Conservation (phyloP, 192 early-diverging fungal species). For the Polychytrium aggregatum region DNA sequence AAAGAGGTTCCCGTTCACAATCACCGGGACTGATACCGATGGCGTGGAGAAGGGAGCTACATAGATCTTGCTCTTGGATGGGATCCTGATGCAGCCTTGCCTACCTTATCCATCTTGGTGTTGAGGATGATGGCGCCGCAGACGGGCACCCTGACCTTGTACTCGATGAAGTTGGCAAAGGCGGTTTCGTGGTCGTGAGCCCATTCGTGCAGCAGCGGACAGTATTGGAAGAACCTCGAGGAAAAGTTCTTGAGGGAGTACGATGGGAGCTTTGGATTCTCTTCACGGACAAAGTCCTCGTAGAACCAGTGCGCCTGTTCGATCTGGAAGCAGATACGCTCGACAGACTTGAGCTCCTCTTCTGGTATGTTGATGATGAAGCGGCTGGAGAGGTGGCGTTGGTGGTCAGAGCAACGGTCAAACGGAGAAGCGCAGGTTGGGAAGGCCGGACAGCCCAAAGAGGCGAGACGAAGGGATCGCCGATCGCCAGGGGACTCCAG, state of each 20-base stretch:
- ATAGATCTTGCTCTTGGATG: too few species aligned
- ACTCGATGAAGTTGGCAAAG: constrained; percentile 86
- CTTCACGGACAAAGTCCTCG: constrained; percentile 91
- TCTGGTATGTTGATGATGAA: constrained; percentile 98
- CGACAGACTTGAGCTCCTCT: constrained; percentile 87
- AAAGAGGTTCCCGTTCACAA: too few species aligned
- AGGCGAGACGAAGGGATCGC: neutral
- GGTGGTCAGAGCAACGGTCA: neutral
- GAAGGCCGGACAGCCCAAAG: neutral
- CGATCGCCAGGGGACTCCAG: neutral
- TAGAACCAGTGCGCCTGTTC: constrained; percentile 99
- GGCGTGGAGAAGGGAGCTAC: neutral
- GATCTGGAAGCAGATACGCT: constrained; percentile 95
- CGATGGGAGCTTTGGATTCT: constrained; percentile 66
- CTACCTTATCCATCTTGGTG: constrained; percentile 57
- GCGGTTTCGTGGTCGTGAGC: constrained; percentile 76
- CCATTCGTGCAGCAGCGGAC: constrained; percentile 84
- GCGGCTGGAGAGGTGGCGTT: constrained; percentile 38
- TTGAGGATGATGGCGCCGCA: constrained; percentile 97
- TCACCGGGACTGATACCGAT: neutral
- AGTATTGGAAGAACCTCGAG: constrained; percentile 72
- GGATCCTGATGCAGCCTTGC: neutral
- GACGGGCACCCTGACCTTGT: constrained; percentile 92
- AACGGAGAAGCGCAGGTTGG: neutral
- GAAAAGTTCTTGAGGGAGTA: constrained; percentile 65